Evolutionary conservation across 2,329 filamentous ascomycete genomes (phyloP), one percentile per base, ranked within the genome.

Genomic region (Colletotrichum sansevieriae): DNA sequence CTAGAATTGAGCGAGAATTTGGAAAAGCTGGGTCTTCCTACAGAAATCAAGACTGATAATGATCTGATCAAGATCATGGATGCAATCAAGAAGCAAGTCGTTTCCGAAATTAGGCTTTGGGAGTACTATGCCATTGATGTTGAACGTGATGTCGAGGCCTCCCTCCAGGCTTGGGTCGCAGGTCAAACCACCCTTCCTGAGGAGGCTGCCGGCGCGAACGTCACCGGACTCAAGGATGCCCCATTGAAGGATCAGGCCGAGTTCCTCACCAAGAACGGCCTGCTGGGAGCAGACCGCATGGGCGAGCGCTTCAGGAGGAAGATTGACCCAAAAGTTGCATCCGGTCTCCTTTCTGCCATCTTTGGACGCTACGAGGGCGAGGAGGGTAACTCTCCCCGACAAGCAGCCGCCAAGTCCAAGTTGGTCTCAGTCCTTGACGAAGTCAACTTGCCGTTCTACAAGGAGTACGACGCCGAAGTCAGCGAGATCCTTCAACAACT

Each of bases 61-160:
- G 95, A 98, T 74, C 82, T 99, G 3, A 77, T 92, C 29, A 86
- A 88, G 71, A 89, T 98, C 68, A 97, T 98, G 91, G 90, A 93
- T 35, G 92, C 88, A 9, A 87, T 97, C 75, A 97, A 96, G 79
- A 88, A 88, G 20, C 87, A 94, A 62, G 94, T 96, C 41, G 88
- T 99, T 75, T 88, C 88, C 29, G 86, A 88, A 46, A 88, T 95
- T 70, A 90, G 90, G 56, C 85, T 99, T 1, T 99, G 96, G 96
- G 93, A 99, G 77, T 99, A 91, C 82, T 99, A 98, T 77, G 90
- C 92, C 15, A 83, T 97, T 65, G 89, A 98, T 75, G 90, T 96
- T 4, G 89, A 95, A 65, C 84, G 87, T 35, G 89, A 95, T 76
- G 86, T 89, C 5, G 85, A 91, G 71, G 88, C 88, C 7, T 88